Percentiles rank a stretch among this genome's conserved stretches.
Conservation (phyloP, 371 early-diverging fungal species). For the Capillidium heterosporum region DNA sequence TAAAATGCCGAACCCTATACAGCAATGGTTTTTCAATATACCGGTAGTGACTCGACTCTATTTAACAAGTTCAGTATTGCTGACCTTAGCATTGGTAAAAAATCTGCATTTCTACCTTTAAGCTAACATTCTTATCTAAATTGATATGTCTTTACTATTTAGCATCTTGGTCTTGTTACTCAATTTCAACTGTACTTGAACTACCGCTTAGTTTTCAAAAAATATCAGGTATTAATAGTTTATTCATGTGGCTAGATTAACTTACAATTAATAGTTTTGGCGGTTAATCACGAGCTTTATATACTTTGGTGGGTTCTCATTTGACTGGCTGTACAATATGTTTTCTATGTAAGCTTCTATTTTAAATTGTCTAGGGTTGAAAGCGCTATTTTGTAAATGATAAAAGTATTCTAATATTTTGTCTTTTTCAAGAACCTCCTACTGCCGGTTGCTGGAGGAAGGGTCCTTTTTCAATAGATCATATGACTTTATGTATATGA, state of each 20-base stretch:
- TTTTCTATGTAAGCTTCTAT: slow-evolving; percentile 56
- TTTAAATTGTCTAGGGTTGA: background rate
- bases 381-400: background rate
- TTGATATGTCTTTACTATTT: slow-evolving; percentile 6
- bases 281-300: slow-evolving; percentile 74
- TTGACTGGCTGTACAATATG: slow-evolving; percentile 87
- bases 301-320: slow-evolving; percentile 71
- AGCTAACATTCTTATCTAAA: background rate
- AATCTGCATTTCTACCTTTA: background rate
- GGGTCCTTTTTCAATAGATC: slow-evolving; percentile 75
- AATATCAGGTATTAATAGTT: slow-evolving; percentile 35
- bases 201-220: slow-evolving; percentile 39
- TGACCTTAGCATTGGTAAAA: slow-evolving; percentile 62
- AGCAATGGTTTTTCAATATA: slow-evolving; percentile 84
- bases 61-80: slow-evolving; percentile 50
- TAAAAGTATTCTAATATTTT: background rate
- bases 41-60: slow-evolving; percentile 74
- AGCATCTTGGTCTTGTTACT: slow-evolving; percentile 50
- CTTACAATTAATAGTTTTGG: slow-evolving; percentile 56
- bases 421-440: slow-evolving; percentile 38
- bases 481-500: slow-evolving; percentile 81
- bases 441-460: slow-evolving; percentile 86
- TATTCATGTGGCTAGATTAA: background rate
- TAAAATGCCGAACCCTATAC: too few species aligned
- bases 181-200: slow-evolving; percentile 65